Evolutionary conservation across 495 filamentous ascomycete genomes (phyloP), one percentile per base, ranked within the genome.

Genomic region (Wilcoxina mikolae): DNA sequence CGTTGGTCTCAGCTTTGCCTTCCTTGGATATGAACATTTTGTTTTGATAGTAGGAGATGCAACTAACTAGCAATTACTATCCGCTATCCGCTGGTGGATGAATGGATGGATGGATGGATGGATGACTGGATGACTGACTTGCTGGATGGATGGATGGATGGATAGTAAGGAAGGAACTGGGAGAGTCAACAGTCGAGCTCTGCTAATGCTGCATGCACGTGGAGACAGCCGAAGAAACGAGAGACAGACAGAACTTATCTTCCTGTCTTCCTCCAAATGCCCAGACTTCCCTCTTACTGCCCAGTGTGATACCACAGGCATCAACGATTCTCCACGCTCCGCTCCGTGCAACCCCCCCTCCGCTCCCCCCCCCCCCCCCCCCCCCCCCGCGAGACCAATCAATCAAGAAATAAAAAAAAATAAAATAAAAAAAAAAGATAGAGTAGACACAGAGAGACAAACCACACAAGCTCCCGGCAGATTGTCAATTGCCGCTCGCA

Each of bases 151-250:
- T 35, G 31, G 31, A 35, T 35, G 31, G 31, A 35, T 35, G 31
- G 31, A 15, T 15, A 7, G 31, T 35, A 15, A 15, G 31, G 7
- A 15, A 7, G 7, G 15, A 15, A 15, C 31, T 35, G 31, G 7
- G 7, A 15, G 31, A 35, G 31, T 35, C 31, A 15, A 7, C 15
- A 7, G 31, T 35, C 31, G 15, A 35, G 15, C n/a, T n/a, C n/a
- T n/a, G n/a, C n/a, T n/a, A n/a, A n/a, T n/a, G n/a, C n/a, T n/a
- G 10, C 39, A 43, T 43, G 39, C 39, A 43, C 39, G 39, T 43
- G 39, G 39, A 18, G 39, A 43, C 10, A 10, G 39, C 39, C 39
- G 39, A 43, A 43, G 39, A 43, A 4, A 20, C 10, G 4, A 18
- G 20, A 43, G 39, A 43, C 5, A 20, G 5, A 43, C 5, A 4